Percentiles rank a stretch among this genome's conserved stretches.
Conservation (phyloP, 495 filamentous ascomycete species). For the Aspergillus bridgeri region DNA sequence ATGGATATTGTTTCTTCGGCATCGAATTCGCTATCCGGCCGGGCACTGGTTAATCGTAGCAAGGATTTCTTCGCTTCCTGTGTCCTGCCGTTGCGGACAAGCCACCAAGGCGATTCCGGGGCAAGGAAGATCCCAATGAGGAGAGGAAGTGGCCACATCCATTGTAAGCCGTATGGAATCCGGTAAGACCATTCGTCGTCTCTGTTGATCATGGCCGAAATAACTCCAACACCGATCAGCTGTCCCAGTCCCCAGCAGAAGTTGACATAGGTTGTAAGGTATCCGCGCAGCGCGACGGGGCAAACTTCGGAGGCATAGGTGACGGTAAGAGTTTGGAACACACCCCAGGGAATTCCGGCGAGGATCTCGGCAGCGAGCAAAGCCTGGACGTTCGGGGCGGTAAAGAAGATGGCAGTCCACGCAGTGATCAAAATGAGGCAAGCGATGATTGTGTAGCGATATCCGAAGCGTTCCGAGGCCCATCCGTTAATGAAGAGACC, state of each 20-base stretch:
- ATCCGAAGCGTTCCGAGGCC: conserved; percentile 72
- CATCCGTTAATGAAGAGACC: conserved; percentile 74
- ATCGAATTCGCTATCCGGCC: conserved; percentile 59
- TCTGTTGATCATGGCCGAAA: conserved; percentile 59
- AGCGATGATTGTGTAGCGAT: conserved; percentile 66
- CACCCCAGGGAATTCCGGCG: conserved; percentile 76
- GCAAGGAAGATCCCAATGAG: conserved; percentile 67
- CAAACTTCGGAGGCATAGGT: conserved; percentile 81
- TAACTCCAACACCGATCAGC: conserved; percentile 69
- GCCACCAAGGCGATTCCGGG: conserved; percentile 81
- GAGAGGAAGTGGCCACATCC: conserved; percentile 81
- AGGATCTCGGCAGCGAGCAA: conserved; percentile 73
- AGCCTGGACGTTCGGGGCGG: conserved; percentile 63
- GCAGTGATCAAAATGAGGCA: conserved; percentile 63
- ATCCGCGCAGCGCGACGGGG: conserved; percentile 67
- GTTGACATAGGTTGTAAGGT: conserved; percentile 78
- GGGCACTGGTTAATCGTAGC: conserved; percentile 59
- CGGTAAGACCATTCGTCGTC: conserved; percentile 64
- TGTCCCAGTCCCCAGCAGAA: conserved; percentile 81
- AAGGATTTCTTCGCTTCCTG: conserved; percentile 67
- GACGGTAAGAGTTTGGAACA: conserved; percentile 76
- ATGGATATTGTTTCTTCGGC: conserved; percentile 74
- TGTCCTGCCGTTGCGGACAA: conserved; percentile 65
- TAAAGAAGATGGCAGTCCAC: conserved; percentile 76
- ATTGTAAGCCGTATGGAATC: conserved; percentile 71